Base-by-base conservation (phyloP, 208 protist species). In the Tetramitus jugosus region DNA sequence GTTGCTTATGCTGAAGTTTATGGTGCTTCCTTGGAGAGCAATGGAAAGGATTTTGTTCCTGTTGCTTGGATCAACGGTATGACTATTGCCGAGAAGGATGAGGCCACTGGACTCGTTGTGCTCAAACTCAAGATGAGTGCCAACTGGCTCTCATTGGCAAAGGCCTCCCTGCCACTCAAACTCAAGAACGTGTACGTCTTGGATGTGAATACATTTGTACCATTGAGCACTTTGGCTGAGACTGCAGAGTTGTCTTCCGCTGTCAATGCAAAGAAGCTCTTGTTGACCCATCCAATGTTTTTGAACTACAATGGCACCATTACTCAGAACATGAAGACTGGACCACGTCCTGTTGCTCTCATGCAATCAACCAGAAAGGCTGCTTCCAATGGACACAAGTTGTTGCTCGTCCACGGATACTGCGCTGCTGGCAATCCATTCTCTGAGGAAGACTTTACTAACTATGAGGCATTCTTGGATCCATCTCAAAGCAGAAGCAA, bases 391-490 rank as follows among this genome's bases (percentile, higher is more conserved):
- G 14, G 45, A 33, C 8, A 23, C 4, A 62, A 62, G 17, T n/a
- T 74, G 2, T 7, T 83, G 1, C 67, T 83, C 2, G 76, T 81
- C 23, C 76, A 80, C 56, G 76, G 80, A n/a, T 83, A 83, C 53
- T 83, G 80, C 37, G 61, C 77, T 17, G 62, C 52, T 52, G 0
- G 29, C 23, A 74, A 77, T 61, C 68, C 76, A 31, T 83, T 80
- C 60, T 37, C 65, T 8, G 40, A 4, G 8, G 35, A 35, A 39
- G n/a, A 80, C 1, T 83, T 83, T 72, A 33, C 35, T 53, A 78
- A 81, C 60, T 56, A 39, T 7, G 23, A 81, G 42, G 42, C 42
- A 29, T 83, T 83, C 39, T 1, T 46, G 17, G 65, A 83, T 56
- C 67, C 43, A 46, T 69, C 53, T 3, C 49, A 61, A 75, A 33